These are phyloP conservation scores for Takakia lepidozioides DNA, from an alignment of 225 moss, liverwort and hornwort species.

Conservation along the genomic window DNA sequence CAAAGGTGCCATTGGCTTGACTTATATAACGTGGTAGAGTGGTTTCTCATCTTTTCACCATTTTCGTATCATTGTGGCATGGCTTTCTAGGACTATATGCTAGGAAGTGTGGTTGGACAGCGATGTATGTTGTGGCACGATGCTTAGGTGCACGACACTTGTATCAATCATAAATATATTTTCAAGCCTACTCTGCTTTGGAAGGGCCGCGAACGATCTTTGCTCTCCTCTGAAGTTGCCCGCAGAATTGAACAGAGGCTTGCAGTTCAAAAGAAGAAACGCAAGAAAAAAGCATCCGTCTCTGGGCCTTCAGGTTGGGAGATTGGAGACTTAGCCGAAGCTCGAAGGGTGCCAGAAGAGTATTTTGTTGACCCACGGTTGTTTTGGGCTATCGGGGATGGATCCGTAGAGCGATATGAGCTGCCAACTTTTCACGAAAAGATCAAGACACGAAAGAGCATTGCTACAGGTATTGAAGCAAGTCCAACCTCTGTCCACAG, in stretches of 20 bases:
- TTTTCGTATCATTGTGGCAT: no score
- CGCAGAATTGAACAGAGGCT: slow-evolving; percentile 15
- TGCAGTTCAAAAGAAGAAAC: slow-evolving; percentile 16
- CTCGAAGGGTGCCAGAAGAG: slow-evolving; percentile 18
- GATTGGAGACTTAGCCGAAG: slow-evolving; percentile 14
- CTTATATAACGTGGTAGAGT: no score
- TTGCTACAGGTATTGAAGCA: background rate
- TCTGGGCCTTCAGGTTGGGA: slow-evolving; percentile 1
- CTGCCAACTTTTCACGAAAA: slow-evolving; percentile 15
- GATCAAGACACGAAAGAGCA: slow-evolving; percentile 28
- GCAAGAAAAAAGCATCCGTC: slow-evolving; percentile 3
- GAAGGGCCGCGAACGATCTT: slow-evolving; percentile 12
- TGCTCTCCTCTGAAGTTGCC: slow-evolving; percentile 13
- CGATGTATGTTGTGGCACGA: no score
- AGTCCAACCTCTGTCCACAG: background rate
- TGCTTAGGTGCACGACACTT: no score
- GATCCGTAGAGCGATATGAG: slow-evolving; percentile 18
- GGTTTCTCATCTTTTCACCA: no score
- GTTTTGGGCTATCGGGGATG: slow-evolving; percentile 23
- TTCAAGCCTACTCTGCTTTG: no score
- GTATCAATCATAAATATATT: no score
- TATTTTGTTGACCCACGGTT: slow-evolving; percentile 4
- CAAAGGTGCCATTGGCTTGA: no score
- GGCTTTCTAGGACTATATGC: no score
- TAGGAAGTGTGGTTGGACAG: no score